Evolutionary conservation across 176 grass and related monocot genomes (phyloP), one percentile per base, ranked within the genome.

Genomic region (Juncus effusus): DNA sequence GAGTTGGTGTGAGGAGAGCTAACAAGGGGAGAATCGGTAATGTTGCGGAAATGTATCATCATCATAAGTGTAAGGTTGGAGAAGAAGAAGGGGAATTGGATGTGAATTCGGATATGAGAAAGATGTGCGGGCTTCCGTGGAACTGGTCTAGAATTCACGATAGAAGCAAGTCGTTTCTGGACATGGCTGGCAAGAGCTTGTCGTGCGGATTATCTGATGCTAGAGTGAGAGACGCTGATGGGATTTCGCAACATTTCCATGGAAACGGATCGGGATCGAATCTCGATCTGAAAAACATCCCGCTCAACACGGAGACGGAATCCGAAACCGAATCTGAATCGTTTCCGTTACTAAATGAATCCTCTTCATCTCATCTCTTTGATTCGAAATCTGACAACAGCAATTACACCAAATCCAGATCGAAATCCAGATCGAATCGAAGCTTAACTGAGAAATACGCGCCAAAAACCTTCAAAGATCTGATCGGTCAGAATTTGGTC

Each of bases 131-230:
- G 50, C 91, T 99, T 80, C 94, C 94, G 3, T 99, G 88, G 94
- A 99, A 89, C 76, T 99, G 94, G 94, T 99, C 94, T 36, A 81
- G 94, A 62, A 89, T 99, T 82, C 94, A 99, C 76, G 68, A 93
- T 76, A 78, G 83, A 49, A 76, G 94, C 56, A 99, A 86, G 68
- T 92, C 88, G 37, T 86, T 92, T 80, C 77, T 97, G 71, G 87
- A 91, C 79, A 78, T 75, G 76, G 84, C 89, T 11, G 89, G 89
- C n/a, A 89, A 80, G 65, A 88, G 91, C 81, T 83, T 96, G 42
- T 96, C 91, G 2, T 91, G 91, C 64, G 84, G 81, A 73, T 76
- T 91, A 3, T 92, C 88, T 0, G 94, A 97, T 79, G 81, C 82
- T 42, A 84, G 61, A 69, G 76, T 70, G 52, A 77, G 78, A 56